Base-by-base conservation (phyloP, 805 yeast species). In the Zygosaccharomyces bisporus region DNA sequence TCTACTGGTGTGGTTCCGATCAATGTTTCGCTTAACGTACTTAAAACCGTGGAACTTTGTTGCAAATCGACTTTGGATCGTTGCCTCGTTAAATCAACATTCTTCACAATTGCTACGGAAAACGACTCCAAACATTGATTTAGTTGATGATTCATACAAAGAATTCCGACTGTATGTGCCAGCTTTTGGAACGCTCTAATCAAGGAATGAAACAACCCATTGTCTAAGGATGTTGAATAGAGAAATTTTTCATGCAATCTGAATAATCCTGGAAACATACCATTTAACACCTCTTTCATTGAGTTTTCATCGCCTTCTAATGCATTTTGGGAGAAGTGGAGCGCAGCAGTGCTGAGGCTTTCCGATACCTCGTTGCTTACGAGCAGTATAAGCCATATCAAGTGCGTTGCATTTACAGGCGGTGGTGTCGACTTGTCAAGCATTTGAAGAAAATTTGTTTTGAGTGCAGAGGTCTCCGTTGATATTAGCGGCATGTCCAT, bases 401-500 rank as follows among this genome's bases (percentile, higher is more conserved):
- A 62, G 46, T 93, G 90, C 0, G 83, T 74, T 4, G 69, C 70
- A 2, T 93, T 86, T 2, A 74, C 67, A 1, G 70, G 56, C 0
- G 96, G 96, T 0, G 96, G 81, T 20, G 86, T 95, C 0, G 69
- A 54, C 56, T 89, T 89, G 58, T 91, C 98, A 18, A 93, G 71
- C 42, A 82, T 76, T 44, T 91, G 96, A 23, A 90, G 70, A 45
- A 80, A 74, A 10, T 80, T 67, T 0, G 81, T 70, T 52, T 79
- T 77, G 37, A 75, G 63, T 2, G 69, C 57, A 0, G 86, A 75
- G 8, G 60, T 61, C 3, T 68, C 63, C 12, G 63, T 58, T 0
- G 80, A 71, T 21, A 81, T 64, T 0, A 69, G 58, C 3, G 64
- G 56, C 40, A 50, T 38, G 19, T 60, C 63, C 37, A 57, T 46